phyloP scores from a whole-genome alignment of 345 rosid species.

The Salix udensis region DNA sequence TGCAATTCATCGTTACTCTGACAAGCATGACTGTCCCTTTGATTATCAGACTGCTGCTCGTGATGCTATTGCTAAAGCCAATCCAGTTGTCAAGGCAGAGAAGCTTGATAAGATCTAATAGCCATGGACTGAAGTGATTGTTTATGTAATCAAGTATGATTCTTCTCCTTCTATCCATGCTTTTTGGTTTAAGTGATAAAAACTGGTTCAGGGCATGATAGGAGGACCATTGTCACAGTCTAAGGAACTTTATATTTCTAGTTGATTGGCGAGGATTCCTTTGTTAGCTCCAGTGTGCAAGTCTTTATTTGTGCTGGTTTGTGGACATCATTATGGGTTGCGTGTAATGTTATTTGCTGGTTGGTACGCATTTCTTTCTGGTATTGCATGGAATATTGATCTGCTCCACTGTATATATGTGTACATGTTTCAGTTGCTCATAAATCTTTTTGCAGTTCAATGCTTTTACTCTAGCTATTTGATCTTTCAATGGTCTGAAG shows the following conservation, averaged over 20 bases:
- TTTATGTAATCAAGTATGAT: background rate
- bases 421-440: background rate
- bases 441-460: background rate
- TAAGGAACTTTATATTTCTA: background rate
- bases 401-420: background rate
- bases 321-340: background rate
- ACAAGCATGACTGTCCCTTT: constrained; percentile 28
- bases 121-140: background rate
- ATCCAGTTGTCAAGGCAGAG: constrained; percentile 31
- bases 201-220: background rate
- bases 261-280: background rate
- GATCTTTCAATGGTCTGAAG: background rate
- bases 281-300: background rate
- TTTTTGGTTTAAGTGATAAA: background rate
- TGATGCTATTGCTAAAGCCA: constrained; percentile 27
- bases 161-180: background rate
- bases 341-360: background rate
- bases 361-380: background rate
- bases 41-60: constrained; percentile 26
- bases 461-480: background rate
- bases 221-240: background rate
- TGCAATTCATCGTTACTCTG: constrained; percentile 28
- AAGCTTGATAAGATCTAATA: constrained; percentile 24
- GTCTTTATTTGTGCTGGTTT: background rate
- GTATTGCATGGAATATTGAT: background rate